Evolutionary conservation across 2,329 filamentous ascomycete genomes (phyloP).

Genomic region (Scytalidium lignicola): DNA sequence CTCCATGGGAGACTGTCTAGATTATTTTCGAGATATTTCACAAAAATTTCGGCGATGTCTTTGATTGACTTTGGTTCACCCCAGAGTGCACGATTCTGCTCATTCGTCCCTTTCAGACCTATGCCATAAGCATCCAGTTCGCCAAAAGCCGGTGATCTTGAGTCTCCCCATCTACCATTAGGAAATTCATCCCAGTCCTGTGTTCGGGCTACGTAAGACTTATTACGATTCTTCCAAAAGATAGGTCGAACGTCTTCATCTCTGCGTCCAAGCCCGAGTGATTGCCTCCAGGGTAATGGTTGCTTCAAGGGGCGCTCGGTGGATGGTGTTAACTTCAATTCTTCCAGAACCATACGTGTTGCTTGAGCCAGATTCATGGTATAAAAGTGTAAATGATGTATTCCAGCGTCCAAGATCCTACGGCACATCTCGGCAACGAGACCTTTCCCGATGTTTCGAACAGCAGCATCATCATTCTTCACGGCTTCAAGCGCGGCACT

Average conservation of each 20-base stretch:
- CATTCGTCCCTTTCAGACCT: conserved; percentile 88
- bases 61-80: conserved; percentile 74
- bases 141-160: conserved; percentile 90
- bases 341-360: conserved; percentile 89
- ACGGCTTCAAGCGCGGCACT: conserved; percentile 78
- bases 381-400: conserved; percentile 86
- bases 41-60: conserved; percentile 79
- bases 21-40: conserved; percentile 76
- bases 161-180: conserved; percentile 98
- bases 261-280: conserved; percentile 79
- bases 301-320: conserved; percentile 75
- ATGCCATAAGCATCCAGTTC: conserved; percentile 93
- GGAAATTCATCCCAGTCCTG: conserved; percentile 99
- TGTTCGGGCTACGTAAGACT: conserved; percentile 90
- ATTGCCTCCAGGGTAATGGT: conserved; percentile 93
- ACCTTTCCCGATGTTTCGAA: conserved; percentile 81
- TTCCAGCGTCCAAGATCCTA: conserved; percentile 75
- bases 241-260: conserved; percentile 96
- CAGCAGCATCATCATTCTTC: conserved; percentile 93
- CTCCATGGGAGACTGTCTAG: conserved; percentile 89
- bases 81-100: conserved; percentile 94
- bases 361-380: conserved; percentile 98
- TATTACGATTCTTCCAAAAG: conserved; percentile 97
- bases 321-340: conserved; percentile 76
- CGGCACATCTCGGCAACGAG: conserved; percentile 88